Evolutionary conservation across 1,284 basidiomycete species (phyloP), one percentile per base, ranked within the genome.

Genomic region (Cutaneotrichosporon curvatum): DNA sequence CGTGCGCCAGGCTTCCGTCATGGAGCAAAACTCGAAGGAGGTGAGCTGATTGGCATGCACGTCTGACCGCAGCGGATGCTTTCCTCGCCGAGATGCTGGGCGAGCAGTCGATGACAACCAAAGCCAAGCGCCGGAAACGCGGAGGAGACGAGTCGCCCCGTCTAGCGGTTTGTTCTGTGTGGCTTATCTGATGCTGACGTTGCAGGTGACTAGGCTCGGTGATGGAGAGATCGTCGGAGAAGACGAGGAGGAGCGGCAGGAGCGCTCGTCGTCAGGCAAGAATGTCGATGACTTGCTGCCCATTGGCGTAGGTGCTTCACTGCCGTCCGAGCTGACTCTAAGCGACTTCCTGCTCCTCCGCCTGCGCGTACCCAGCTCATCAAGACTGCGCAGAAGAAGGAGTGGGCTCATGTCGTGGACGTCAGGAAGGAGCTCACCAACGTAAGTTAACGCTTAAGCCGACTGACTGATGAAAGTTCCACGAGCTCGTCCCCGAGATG

Each of bases 391-490:
- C 78, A 81, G 50, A 95, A 94, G 71, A 83, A 88, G 44, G 90
- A 97, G 58, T 99, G 95, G 95, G 95, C 94, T 2, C 95, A 97
- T 75, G 85, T 91, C 16, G 85, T 98, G 14, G 88, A 98, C 65
- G 82, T 96, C 56, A 90, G 88, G 62, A 84, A 86, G 60, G 84
- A 87, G 31, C 82, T 97, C 64, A 75, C 77, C 21, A 96, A 97
- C 65, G 71, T 73, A 21, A 51, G 70, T 40, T 12, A 30, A 23
- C 19, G 4, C 0, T 12, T 25, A 1, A 5, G 16, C 23, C 16
- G 30, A 21, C 9, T 14, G 15, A 9, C 38, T 23, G 20, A 34
- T 15, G 9, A 0, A 47, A 73, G 69, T 73, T 73, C 56, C 52
- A 70, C 32, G 71, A 73, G 52, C 65, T 73, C 6, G 72, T 73